Evolutionary conservation across 139 green algal genomes (phyloP), one percentile per base, ranked within the genome.

Genomic region (Zygnema cylindricum): DNA sequence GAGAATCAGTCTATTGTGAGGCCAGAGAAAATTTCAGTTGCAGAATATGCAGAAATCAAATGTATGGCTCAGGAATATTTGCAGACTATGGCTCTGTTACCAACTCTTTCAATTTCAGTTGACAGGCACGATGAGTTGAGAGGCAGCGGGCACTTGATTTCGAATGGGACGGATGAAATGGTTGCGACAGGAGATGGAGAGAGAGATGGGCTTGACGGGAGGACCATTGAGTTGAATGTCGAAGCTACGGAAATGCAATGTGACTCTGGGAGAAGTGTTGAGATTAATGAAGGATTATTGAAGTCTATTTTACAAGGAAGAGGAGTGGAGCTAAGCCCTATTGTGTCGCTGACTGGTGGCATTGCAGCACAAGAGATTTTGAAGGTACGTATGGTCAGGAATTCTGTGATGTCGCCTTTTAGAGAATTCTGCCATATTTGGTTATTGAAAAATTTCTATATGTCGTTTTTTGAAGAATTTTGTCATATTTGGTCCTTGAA

Each of bases 281-380:
- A 79, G 36, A 21, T 57, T 22, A 55, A 82, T 32, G 55, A 82
- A 36, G 84, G 35, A n/a, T 2, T 83, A 21, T n/a, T 89, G 69
- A 33, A n/a, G 35, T 1, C 11, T 38, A 1, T 84, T 38, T n/a
- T 69, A 11, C 23, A 32, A 1, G 69, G 35, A 25, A 36, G 33
- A 69, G 69, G 25, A 33, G 2, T 36, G 41, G 79, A 82, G 32
- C 16, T 90, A 25, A 30, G 39, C 33, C 86, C 86, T 25, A 38
- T 90, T 36, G 77, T 40, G 36, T 36, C 86, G 1, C 63, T 89
- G n/a, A 16, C 54, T 7, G 86, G 86, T 43, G 86, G 79, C 42
- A 89, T 90, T 40, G 86, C 79, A 35, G 81, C 86, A 1, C 54
- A 83, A 2, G 86, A 90, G 79, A 76, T 81, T 32, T 32, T 89